phyloP scores from a whole-genome alignment of 129 eudicot genomes.

The Mikania micrantha region DNA sequence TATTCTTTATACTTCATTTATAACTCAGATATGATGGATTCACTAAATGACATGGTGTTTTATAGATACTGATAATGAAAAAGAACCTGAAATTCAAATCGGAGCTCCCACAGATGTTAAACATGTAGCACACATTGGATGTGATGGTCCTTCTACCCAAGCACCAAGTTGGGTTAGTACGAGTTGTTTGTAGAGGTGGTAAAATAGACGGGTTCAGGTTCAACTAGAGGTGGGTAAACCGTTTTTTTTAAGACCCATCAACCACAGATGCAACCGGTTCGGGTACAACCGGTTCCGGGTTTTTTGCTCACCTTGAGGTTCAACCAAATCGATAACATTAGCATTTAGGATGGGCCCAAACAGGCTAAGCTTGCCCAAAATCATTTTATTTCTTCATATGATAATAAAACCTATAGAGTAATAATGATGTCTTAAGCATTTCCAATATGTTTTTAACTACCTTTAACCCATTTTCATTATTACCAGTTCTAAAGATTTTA shows the following conservation, averaged over 20 bases:
- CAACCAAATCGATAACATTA: neutral
- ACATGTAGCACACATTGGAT: constrained; percentile 73
- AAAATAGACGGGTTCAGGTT: neutral
- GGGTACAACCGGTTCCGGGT: too few species aligned
- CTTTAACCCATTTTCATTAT: too few species aligned
- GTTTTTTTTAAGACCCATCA: too few species aligned
- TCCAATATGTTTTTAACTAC: too few species aligned
- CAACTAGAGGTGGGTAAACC: too few species aligned
- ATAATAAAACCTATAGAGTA: too few species aligned
- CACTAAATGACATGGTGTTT: neutral
- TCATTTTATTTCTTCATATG: neutral
- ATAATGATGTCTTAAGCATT: too few species aligned
- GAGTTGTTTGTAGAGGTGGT: constrained; percentile 5
- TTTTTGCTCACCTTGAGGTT: too few species aligned
- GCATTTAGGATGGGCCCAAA: neutral
- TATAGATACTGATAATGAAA: constrained; percentile 37
- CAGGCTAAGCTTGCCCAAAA: neutral
- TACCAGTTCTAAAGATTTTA: neutral
- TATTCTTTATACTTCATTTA: neutral
- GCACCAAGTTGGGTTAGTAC: constrained; percentile 64
- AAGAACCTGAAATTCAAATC: constrained; percentile 55
- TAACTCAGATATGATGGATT: neutral
- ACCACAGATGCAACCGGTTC: too few species aligned
- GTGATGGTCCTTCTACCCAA: constrained; percentile 52
- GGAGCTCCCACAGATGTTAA: constrained; percentile 72